These are phyloP conservation scores for Mycena rebaudengoi DNA, from an alignment of 768 basidiomycete genomes.

Conservation along the genomic window DNA sequence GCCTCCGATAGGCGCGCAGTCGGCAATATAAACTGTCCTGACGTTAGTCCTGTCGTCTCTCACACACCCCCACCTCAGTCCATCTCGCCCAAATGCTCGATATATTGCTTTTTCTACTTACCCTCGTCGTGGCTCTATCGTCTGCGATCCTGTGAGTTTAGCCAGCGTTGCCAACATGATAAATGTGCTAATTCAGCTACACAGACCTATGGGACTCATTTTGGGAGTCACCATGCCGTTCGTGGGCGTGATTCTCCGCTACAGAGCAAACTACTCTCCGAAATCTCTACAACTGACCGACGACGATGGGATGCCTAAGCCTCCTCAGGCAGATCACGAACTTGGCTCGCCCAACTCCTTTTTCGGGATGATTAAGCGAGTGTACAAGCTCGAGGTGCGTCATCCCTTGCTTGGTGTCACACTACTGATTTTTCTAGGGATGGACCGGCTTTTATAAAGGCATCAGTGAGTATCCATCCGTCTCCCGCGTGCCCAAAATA, in stretches of 20 bases:
- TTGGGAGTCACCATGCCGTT: background rate
- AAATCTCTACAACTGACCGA: background rate
- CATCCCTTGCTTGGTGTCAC: too few species aligned
- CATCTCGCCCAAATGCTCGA: too few species aligned
- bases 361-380: background rate
- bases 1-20: too few species aligned
- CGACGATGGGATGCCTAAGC: background rate
- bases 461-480: background rate
- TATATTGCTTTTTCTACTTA: background rate
- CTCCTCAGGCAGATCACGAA: too few species aligned
- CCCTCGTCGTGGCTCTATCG: background rate
- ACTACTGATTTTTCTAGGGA: background rate
- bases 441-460: background rate
- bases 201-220: background rate
- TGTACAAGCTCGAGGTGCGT: constrained; percentile 1
- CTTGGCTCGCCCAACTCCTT: background rate
- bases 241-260: background rate
- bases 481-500: too few species aligned
- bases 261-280: background rate
- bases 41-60: too few species aligned
- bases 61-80: too few species aligned
- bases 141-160: background rate
- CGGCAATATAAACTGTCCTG: too few species aligned
- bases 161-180: background rate
- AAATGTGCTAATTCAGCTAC: background rate